Conservation (phyloP, 768 basidiomycete genomes). For the Lepiota brunneoincarnata region DNA sequence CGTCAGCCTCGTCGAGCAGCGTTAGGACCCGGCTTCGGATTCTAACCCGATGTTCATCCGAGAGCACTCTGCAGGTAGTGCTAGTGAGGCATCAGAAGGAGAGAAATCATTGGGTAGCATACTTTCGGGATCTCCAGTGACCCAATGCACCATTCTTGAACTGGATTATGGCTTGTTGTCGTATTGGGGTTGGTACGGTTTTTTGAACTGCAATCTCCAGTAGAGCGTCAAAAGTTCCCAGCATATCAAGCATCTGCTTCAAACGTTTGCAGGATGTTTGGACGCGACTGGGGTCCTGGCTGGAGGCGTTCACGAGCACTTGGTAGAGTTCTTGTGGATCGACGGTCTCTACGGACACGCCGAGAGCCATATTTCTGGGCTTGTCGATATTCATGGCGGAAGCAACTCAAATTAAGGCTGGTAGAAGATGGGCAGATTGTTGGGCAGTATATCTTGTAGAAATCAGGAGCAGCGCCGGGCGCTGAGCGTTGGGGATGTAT, state of each 20-base stretch:
- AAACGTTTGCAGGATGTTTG: constrained; percentile 53
- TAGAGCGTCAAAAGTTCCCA: constrained; percentile 69
- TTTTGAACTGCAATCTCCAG: constrained; percentile 69
- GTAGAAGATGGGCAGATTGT: neutral
- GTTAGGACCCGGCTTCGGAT: constrained; percentile 64
- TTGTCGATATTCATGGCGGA: constrained; percentile 24
- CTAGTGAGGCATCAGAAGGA: constrained; percentile 3
- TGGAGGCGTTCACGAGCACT: constrained; percentile 65
- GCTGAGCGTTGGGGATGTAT: neutral
- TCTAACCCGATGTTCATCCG: constrained; percentile 60
- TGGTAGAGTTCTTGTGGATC: constrained; percentile 64
- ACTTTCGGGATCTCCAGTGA: constrained; percentile 84
- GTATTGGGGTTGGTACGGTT: constrained; percentile 58
- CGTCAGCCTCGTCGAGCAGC: constrained; percentile 77
- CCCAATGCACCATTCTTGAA: constrained; percentile 77
- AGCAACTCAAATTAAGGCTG: neutral
- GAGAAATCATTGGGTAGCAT: constrained; percentile 17
- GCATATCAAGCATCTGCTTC: constrained; percentile 63
- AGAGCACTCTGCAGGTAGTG: constrained; percentile 50
- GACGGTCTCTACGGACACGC: constrained; percentile 39
- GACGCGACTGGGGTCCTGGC: constrained; percentile 64
- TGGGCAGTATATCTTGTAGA: neutral
- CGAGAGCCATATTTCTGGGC: constrained; percentile 24
- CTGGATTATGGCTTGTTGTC: constrained; percentile 83
- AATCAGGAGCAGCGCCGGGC: neutral